phyloP scores from a whole-genome alignment of 2,329 filamentous ascomycete species.

The Cladosporium halotolerans region DNA sequence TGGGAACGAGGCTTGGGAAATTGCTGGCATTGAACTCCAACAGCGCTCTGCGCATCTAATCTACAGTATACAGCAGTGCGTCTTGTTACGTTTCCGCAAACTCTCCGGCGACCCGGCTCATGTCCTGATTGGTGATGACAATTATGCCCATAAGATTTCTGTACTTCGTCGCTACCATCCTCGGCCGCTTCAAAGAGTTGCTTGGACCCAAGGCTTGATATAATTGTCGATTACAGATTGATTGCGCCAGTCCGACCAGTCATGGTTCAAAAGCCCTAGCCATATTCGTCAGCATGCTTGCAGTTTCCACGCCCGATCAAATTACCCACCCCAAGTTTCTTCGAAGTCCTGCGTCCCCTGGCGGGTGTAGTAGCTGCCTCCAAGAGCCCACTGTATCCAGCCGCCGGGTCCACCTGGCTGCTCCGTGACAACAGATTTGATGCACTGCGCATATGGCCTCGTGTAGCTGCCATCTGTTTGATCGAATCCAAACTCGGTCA shows the following conservation, averaged over 20 bases:
- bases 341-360: slow-evolving; percentile 49
- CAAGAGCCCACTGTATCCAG: slow-evolving; percentile 51
- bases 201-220: slow-evolving; percentile 16
- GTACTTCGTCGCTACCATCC: too few species aligned
- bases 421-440: slow-evolving; percentile 44
- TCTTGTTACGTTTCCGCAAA: too few species aligned
- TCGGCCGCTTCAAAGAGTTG: slow-evolving; percentile 8
- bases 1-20: too few species aligned
- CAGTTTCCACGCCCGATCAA: not conserved
- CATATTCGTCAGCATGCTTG: not conserved
- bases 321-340: slow-evolving; percentile 45
- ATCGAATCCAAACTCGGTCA: slow-evolving; percentile 52
- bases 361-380: slow-evolving; percentile 47
- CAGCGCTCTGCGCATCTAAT: too few species aligned
- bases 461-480: slow-evolving; percentile 44
- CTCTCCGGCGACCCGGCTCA: too few species aligned
- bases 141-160: too few species aligned
- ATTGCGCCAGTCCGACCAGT: slow-evolving; percentile 41
- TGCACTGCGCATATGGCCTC: slow-evolving; percentile 47
- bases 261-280: slow-evolving; percentile 45
- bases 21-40: too few species aligned
- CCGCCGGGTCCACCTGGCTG: slow-evolving; percentile 46
- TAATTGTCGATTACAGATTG: slow-evolving; percentile 15
- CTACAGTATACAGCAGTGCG: too few species aligned
- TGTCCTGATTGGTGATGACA: too few species aligned